These are phyloP conservation scores for Phytophthora pisi DNA, from an alignment of 352 stramenopile species.

Conservation along the genomic window DNA sequence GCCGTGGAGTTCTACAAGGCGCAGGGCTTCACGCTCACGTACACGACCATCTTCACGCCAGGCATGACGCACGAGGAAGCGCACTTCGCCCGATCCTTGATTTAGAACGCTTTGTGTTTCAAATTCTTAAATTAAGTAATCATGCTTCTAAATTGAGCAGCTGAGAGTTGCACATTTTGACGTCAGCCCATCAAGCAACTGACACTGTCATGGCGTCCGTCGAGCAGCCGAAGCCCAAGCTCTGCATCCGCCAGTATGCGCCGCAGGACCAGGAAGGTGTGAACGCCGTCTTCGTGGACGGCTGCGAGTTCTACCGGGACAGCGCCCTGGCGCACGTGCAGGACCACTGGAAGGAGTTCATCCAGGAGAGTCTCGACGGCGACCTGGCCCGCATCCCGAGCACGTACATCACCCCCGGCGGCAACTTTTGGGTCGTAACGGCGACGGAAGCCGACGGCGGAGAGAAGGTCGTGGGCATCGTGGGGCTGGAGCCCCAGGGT, in stretches of 20 bases:
- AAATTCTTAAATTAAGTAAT: slow-evolving; percentile 1
- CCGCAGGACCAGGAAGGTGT: slow-evolving; percentile 25
- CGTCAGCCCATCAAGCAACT: neutral
- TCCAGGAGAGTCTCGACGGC: slow-evolving; percentile 34
- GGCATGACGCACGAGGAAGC: slow-evolving; percentile 29
- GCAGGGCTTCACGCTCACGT: slow-evolving; percentile 34
- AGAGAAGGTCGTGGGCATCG: slow-evolving; percentile 45
- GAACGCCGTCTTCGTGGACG: slow-evolving; percentile 33
- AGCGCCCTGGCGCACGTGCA: slow-evolving; percentile 17
- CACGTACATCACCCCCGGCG: slow-evolving; percentile 39
- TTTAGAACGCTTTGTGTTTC: neutral
- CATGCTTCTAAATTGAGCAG: neutral
- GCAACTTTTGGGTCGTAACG: slow-evolving; percentile 54
- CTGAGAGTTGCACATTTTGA: neutral
- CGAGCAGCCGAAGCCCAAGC: slow-evolving; percentile 1
- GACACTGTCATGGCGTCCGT: neutral
- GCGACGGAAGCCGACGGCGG: neutral
- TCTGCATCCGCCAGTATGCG: slow-evolving; percentile 31
- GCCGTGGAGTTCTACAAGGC: slow-evolving; percentile 38
- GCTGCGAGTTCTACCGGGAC: slow-evolving; percentile 31
- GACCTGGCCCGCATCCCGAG: slow-evolving; percentile 37
- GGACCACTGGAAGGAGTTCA: slow-evolving; percentile 36
- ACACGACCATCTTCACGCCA: slow-evolving; percentile 27
- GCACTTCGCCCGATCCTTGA: slow-evolving; percentile 27
- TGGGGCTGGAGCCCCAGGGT: slow-evolving; percentile 43